Evolutionary conservation across 176 grass and related monocot genomes (phyloP), one percentile per base, ranked within the genome.

Genomic region (Carex cristatella): DNA sequence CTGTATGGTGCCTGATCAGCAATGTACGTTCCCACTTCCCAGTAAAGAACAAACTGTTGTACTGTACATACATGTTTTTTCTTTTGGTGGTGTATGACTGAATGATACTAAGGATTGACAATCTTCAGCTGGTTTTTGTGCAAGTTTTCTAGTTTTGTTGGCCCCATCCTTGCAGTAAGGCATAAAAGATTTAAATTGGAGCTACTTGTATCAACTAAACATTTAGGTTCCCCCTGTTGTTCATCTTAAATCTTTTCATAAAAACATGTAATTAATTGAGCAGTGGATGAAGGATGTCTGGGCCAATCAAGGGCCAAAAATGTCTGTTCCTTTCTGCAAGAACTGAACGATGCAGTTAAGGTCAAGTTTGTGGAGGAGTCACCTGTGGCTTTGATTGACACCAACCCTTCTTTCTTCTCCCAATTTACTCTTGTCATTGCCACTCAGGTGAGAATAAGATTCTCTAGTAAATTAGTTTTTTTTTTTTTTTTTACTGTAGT

Each of bases 331-430:
- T 98, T 95, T 85, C 83, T 98, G 46, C 89, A 93, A 93, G 95
- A 98, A 82, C 80, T 98, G 85, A 98, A 98, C 90, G 95, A 98
- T 85, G 86, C 91, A 54, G 95, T 98, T 74, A 95, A 98, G 85
- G 95, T 89, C 78, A 95, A 95, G 85, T 98, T 95, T 90, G 88
- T 98, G 35, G 95, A 98, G 88, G 95, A 98, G 88, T 86, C 81
- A 86, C 89, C 91, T 76, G 59, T 30, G 4, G 81, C 81, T 38
- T 87, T 98, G 64, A 95, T 98, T 68, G 91, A 98, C 60, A 88
- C 64, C 30, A 93, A 93, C 77, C 82, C 94, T 79, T 90, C 91
- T 15, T 97, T 97, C 87, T 97, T 97, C 87, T 89, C 88, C 53
- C 73, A 94, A 69, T 97, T 97, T 69, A 92, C 90, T 35, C 77